A percentile compares a stretch with the other conserved stretches of the same genome.
Conservation (phyloP, 1,139 yeast genomes). For the Pichia terricola region DNA sequence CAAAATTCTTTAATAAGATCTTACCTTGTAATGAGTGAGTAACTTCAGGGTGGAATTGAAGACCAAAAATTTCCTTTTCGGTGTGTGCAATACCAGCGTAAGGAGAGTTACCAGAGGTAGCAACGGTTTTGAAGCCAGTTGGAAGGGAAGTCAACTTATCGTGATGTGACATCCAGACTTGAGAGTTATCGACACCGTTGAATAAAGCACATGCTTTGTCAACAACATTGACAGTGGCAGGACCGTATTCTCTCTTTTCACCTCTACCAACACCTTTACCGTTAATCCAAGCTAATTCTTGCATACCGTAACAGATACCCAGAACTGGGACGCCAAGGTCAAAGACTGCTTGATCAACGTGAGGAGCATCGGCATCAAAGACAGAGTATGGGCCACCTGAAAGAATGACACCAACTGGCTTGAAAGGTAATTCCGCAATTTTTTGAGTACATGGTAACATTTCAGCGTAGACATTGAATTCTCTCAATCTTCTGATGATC, state of each 20-base stretch:
- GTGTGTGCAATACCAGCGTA: constrained; percentile 86
- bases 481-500: constrained; percentile 96
- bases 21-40: constrained; percentile 94
- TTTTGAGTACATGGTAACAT: constrained; percentile 99
- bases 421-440: constrained; percentile 84
- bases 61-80: constrained; percentile 71
- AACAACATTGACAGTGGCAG: constrained; percentile 71
- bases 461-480: constrained; percentile 96
- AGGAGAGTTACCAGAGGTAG: constrained; percentile 90
- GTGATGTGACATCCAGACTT: constrained; percentile 99
- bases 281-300: constrained; percentile 96
- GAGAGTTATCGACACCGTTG: constrained; percentile 82
- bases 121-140: constrained; percentile 79
- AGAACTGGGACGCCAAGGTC: constrained; percentile 85
- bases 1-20: constrained; percentile 78
- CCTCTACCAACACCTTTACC: constrained; percentile 95
- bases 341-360: constrained; percentile 90
- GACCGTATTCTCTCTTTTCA: constrained; percentile 97
- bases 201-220: constrained; percentile 65
- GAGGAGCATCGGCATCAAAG: constrained; percentile 91
- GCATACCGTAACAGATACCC: constrained; percentile 99
- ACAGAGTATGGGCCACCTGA: constrained; percentile 99
- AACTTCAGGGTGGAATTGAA: constrained; percentile 99
- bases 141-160: constrained; percentile 92
- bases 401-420: constrained; percentile 90